Percentiles rank a stretch among this genome's conserved stretches.
phyloP scores from a whole-genome alignment of 2,329 filamentous ascomycete species.

The Ophidiomyces ophidiicola region DNA sequence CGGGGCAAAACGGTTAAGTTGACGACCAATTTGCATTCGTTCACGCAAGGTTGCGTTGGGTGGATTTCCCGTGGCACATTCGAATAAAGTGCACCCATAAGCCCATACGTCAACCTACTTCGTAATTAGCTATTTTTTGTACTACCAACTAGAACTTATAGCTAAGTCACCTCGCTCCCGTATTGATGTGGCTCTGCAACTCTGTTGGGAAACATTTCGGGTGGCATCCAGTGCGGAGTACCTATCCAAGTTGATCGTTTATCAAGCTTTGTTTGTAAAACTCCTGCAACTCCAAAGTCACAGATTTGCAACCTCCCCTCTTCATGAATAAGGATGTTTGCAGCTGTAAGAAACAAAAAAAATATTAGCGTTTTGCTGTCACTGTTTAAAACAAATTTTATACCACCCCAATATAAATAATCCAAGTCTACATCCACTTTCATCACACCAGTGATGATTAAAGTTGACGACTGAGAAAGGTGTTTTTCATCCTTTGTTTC shows the following conservation, averaged over 20 bases:
- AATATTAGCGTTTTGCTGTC: slow-evolving; percentile 6
- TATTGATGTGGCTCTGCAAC: slow-evolving; percentile 32
- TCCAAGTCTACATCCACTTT: too few relatives aligned
- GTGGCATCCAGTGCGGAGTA: slow-evolving; percentile 56
- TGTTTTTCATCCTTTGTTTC: too few relatives aligned
- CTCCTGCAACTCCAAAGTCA: slow-evolving; percentile 54
- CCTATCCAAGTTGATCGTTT: slow-evolving; percentile 55
- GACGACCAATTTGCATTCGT: slow-evolving; percentile 36
- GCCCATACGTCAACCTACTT: slow-evolving; percentile 40
- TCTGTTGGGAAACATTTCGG: slow-evolving; percentile 41
- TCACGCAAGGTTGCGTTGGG: slow-evolving; percentile 38
- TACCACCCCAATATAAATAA: not conserved
- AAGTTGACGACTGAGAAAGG: too few relatives aligned
- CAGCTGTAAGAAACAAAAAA: slow-evolving; percentile 33
- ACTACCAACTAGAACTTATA: slow-evolving; percentile 12
- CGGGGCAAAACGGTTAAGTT: slow-evolving; percentile 32
- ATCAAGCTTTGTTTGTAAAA: slow-evolving; percentile 46
- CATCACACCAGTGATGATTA: too few relatives aligned
- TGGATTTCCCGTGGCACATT: slow-evolving; percentile 39
- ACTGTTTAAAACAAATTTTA: not conserved
- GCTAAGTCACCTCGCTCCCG: slow-evolving; percentile 37
- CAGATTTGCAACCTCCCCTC: slow-evolving; percentile 51
- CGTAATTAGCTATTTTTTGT: not conserved
- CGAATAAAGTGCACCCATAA: slow-evolving; percentile 39
- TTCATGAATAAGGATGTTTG: slow-evolving; percentile 53